Conservation (phyloP, 2,329 filamentous ascomycete genomes). For the Hymenotorrendiella dingleyae region DNA sequence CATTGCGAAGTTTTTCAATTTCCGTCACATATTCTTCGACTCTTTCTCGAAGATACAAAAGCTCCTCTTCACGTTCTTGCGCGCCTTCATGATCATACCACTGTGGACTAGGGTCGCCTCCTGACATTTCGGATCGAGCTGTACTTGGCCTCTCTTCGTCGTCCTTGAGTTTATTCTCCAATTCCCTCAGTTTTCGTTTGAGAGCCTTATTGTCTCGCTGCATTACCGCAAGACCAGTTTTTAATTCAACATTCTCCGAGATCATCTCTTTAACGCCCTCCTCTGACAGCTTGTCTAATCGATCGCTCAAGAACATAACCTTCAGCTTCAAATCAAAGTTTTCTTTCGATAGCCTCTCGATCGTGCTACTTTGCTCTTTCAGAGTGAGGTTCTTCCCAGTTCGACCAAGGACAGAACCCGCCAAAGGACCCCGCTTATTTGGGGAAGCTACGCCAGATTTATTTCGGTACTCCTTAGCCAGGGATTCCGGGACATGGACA, state of each 20-base stretch:
- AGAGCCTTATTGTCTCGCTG: conserved; percentile 87
- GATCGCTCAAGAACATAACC: conserved; percentile 93
- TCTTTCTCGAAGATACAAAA: conserved; percentile 76
- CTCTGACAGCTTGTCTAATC: conserved; percentile 86
- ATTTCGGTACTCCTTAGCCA: conserved; percentile 79
- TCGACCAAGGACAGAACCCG: conserved; percentile 45
- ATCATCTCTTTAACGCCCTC: conserved; percentile 98
- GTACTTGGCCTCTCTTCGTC: conserved; percentile 58
- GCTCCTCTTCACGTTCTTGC: conserved; percentile 75
- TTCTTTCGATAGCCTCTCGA: conserved; percentile 92
- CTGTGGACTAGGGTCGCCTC: conserved; percentile 49
- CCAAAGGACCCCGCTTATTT: conserved; percentile 42
- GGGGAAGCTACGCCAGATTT: conserved; percentile 62
- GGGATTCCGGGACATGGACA: conserved; percentile 83
- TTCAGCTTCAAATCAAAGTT: conserved; percentile 98
- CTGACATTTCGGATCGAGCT: conserved; percentile 50
- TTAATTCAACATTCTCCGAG: conserved; percentile 91
- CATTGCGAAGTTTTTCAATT: conserved; percentile 74
- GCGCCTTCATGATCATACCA: conserved; percentile 52
- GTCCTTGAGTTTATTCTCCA: conserved; percentile 72
- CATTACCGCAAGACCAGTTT: conserved; percentile 80
- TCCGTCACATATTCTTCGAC: conserved; percentile 79
- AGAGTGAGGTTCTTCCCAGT: conserved; percentile 72
- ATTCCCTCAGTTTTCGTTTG: conserved; percentile 73
- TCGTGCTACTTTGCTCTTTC: conserved; percentile 96